These are phyloP conservation scores for Triticum timopheevii DNA, from an alignment of 176 grass and related monocot species.

Conservation along the genomic window DNA sequence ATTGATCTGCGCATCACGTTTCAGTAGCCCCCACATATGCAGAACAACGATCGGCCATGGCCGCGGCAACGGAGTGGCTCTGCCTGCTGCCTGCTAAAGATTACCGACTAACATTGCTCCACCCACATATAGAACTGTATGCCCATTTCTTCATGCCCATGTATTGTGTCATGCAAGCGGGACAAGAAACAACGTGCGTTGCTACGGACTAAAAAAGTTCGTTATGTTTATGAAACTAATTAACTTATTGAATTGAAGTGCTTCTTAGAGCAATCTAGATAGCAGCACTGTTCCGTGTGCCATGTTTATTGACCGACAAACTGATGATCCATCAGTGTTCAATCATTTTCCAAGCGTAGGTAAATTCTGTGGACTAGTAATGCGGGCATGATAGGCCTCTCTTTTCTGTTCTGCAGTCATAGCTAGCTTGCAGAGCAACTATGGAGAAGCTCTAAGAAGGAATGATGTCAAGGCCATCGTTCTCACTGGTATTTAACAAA, in stretches of 20 bases:
- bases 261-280: background rate
- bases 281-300: background rate
- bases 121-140: background rate
- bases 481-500: constrained; percentile 57
- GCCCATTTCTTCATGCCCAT: background rate
- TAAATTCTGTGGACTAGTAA: background rate
- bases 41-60: background rate
- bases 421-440: constrained; percentile 58
- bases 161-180: background rate
- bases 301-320: background rate
- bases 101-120: background rate
- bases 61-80: background rate
- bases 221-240: too few species aligned
- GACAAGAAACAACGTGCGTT: too few species aligned
- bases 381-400: background rate
- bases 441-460: constrained; percentile 55
- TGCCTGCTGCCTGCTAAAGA: background rate
- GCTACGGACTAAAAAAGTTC: too few species aligned
- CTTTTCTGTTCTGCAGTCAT: constrained; percentile 54
- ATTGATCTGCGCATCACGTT: background rate
- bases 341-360: background rate
- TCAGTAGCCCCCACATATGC: too few species aligned
- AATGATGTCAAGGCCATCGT: constrained; percentile 87
- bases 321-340: background rate
- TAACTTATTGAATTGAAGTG: too few species aligned